Evolutionary conservation across 257 asterid genomes (phyloP).

Genomic region (Ehretia macrophylla): DNA sequence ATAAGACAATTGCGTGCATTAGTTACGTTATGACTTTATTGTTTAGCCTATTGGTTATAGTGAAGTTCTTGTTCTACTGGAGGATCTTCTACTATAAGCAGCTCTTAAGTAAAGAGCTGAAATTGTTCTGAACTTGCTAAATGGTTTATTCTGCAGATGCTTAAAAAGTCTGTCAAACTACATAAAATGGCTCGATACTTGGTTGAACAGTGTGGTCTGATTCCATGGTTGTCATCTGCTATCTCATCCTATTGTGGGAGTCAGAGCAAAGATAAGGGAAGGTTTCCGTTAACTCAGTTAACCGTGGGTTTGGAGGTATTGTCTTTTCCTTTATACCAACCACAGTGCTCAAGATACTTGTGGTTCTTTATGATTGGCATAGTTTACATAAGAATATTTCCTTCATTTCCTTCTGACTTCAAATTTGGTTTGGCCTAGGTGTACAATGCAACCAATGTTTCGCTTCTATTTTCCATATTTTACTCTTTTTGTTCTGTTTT

Average conservation of each 20-base stretch:
- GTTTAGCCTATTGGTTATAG: too few species aligned
- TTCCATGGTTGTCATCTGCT: conserved; percentile 76
- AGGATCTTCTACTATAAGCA: not conserved
- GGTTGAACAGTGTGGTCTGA: conserved; percentile 68
- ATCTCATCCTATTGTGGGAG: conserved; percentile 42
- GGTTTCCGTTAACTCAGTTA: conserved; percentile 35
- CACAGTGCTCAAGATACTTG: not conserved
- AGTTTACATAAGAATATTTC: not conserved
- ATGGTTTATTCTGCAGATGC: conserved; percentile 53
- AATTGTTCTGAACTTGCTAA: too few species aligned
- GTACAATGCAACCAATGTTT: too few species aligned
- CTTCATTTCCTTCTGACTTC: too few species aligned
- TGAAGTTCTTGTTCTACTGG: not conserved
- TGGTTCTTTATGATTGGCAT: not conserved
- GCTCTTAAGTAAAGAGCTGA: not conserved
- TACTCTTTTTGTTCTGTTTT: too few species aligned
- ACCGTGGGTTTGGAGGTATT: conserved; percentile 65
- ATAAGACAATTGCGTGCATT: too few species aligned
- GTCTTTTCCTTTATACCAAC: conserved; percentile 2
- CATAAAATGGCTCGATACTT: conserved; percentile 52
- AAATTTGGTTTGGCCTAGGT: too few species aligned
- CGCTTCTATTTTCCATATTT: too few species aligned
- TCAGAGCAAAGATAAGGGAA: conserved; percentile 31
- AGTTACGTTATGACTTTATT: too few species aligned
- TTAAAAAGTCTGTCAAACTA: conserved; percentile 63